Evolutionary conservation across 2,329 filamentous ascomycete genomes (phyloP), one percentile per base, ranked within the genome.

Genomic region (Fusarium clavum): DNA sequence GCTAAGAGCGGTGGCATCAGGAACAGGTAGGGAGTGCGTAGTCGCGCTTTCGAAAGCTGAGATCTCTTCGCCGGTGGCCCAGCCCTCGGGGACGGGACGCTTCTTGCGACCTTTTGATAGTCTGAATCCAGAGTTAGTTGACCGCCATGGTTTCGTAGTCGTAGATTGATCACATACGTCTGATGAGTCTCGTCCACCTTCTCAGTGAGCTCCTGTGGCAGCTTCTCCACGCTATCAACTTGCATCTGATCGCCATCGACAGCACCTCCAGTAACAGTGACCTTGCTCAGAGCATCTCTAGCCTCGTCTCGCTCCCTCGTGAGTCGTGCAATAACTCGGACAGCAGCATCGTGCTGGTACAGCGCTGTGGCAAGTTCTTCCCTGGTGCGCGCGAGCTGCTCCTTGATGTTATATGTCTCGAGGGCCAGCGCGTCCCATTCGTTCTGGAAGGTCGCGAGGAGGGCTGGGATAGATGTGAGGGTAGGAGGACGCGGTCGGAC

Each of bases 271-370:
- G 90, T 89, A 46, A 98, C 90, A 3, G 92, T 93, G 16, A 98
- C 88, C 78, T 93, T 94, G 38, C 94, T 94, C 54, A 99, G 83
- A 16, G 96, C 93, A 81, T 96, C 92, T 71, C 95, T 88, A 47
- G 96, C 94, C 80, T 98, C 94, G 76, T 99, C 94, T 69, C 96
- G 86, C 84, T 99, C 96, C 78, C 89, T 91, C n/a, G 92, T 92
- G 79, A 99, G 79, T 49, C 95, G 89, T 71, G 94, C 94, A 81
- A 99, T 97, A 51, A 99, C 96, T 69, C 96, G 88, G 52, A 97
- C 91, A n/a, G 96, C 96, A 4, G 96, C 95, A 85, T 99, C 96
- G 75, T 98, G 93, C 82, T 98, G 95, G 82, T 99, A 99, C 25
- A 99, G 86, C 0, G 96, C 93, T 2, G 94, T 96, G 60, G 94